phyloP scores from a whole-genome alignment of 176 grass and related monocot species.

The Musa acuminata region DNA sequence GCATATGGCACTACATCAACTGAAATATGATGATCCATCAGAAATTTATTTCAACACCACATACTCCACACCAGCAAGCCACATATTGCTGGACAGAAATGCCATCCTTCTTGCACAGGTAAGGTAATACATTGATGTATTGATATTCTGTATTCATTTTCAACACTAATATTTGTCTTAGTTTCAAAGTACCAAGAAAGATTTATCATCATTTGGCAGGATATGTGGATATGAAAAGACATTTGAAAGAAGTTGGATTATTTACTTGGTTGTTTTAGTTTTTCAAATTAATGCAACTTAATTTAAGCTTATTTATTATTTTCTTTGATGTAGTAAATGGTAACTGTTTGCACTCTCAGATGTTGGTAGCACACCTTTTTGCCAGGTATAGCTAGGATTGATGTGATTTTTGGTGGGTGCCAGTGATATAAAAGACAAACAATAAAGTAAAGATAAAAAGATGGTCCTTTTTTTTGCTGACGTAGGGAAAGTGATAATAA shows the following conservation, averaged over 20 bases:
- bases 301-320: neutral
- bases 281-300: neutral
- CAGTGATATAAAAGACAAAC: neutral
- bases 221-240: neutral
- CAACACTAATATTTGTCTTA: neutral
- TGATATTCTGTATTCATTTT: neutral
- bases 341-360: neutral
- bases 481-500: neutral
- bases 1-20: slow-evolving; percentile 48
- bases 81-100: slow-evolving; percentile 53
- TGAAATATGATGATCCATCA: slow-evolving; percentile 63
- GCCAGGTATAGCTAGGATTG: no score
- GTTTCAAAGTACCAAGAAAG: neutral
- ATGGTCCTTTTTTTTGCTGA: neutral
- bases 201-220: neutral
- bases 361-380: no score
- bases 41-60: slow-evolving; percentile 12
- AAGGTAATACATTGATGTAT: slow-evolving; percentile 12
- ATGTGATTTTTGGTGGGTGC: no score
- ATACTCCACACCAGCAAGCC: slow-evolving; percentile 17
- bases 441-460: neutral
- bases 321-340: neutral
- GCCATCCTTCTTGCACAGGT: slow-evolving; percentile 50
- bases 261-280: neutral
- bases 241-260: neutral